A percentile compares a stretch with the other conserved stretches of the same genome.
Evolutionary conservation across 371 early-diverging fungal genomes (phyloP).

Genomic region (Apophysomyces ossiformis): DNA sequence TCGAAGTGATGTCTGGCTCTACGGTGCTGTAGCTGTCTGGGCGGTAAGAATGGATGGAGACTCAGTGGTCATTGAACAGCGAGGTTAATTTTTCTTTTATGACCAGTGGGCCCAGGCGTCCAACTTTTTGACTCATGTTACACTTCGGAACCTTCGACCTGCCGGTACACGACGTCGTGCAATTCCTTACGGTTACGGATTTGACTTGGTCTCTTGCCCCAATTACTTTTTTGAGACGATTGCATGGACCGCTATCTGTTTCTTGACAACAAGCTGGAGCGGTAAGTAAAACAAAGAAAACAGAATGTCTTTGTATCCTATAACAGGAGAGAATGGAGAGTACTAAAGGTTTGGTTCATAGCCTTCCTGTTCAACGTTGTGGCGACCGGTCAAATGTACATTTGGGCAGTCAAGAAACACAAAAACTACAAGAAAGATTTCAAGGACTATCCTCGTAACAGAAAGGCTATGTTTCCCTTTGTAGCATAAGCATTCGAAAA

Average conservation of each 20-base stretch:
- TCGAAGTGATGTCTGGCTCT: conserved; percentile 60
- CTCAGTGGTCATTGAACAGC: neutral
- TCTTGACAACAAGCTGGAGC: conserved; percentile 79
- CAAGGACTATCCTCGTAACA: conserved; percentile 86
- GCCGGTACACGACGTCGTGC: conserved; percentile 86
- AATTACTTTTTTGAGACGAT: conserved; percentile 94
- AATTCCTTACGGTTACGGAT: conserved; percentile 95
- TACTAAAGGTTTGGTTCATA: conserved; percentile 16
- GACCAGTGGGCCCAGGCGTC: conserved; percentile 79
- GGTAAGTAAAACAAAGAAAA: conserved; percentile 39
- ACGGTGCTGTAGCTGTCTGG: conserved; percentile 67
- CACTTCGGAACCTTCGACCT: conserved; percentile 91
- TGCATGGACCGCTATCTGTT: conserved; percentile 81
- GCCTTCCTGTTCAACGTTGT: conserved; percentile 82
- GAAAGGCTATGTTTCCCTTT: conserved; percentile 93
- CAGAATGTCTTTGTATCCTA: too few species aligned
- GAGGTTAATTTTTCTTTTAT: neutral
- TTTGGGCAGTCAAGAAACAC: conserved; percentile 98
- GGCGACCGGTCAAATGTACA: conserved; percentile 88
- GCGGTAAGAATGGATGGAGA: conserved; percentile 49
- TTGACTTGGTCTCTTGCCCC: conserved; percentile 88
- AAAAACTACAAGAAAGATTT: conserved; percentile 91
- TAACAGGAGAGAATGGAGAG: too few species aligned
- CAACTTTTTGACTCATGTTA: conserved; percentile 85
- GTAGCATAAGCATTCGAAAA: conserved; percentile 53